Evolutionary conservation across 345 rosid species (phyloP).

Genomic region (Adansonia digitata): DNA sequence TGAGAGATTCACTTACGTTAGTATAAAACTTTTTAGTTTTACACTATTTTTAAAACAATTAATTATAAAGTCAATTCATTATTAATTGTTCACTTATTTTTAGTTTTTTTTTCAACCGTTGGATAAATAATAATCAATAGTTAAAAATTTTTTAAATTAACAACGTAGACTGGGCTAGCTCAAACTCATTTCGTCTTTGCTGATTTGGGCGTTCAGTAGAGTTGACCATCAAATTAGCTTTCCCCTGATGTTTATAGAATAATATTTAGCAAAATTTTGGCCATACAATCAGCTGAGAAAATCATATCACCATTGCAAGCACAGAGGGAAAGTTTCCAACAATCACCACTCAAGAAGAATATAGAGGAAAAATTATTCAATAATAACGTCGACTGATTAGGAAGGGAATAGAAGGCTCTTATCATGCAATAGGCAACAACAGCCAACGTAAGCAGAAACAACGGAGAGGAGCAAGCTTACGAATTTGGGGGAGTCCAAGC

Average conservation of each 20-base stretch:
- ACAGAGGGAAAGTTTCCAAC: neutral
- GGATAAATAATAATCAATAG: too few relatives aligned
- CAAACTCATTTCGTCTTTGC: too few relatives aligned
- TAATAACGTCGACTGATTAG: neutral
- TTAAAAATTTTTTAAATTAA: too few relatives aligned
- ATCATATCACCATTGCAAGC: neutral
- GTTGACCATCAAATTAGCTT: neutral
- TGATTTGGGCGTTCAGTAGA: too few relatives aligned
- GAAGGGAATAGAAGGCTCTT: neutral
- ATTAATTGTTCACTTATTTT: too few relatives aligned
- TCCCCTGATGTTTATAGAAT: neutral
- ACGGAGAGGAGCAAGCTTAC: neutral
- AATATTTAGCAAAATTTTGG: neutral
- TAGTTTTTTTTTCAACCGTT: too few relatives aligned
- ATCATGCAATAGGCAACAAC: neutral
- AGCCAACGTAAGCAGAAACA: neutral
- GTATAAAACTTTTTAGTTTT: too few relatives aligned
- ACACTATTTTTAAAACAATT: too few relatives aligned
- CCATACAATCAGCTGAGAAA: neutral
- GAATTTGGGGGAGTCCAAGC: neutral
- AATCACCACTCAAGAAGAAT: neutral
- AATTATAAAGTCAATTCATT: too few relatives aligned
- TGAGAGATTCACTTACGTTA: too few relatives aligned
- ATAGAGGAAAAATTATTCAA: neutral
- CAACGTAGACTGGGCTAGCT: too few relatives aligned